A percentile compares a stretch with the other conserved stretches of the same genome.
Conservation (phyloP, 2,329 filamentous ascomycete genomes). For the Cordyceps farinosa region DNA sequence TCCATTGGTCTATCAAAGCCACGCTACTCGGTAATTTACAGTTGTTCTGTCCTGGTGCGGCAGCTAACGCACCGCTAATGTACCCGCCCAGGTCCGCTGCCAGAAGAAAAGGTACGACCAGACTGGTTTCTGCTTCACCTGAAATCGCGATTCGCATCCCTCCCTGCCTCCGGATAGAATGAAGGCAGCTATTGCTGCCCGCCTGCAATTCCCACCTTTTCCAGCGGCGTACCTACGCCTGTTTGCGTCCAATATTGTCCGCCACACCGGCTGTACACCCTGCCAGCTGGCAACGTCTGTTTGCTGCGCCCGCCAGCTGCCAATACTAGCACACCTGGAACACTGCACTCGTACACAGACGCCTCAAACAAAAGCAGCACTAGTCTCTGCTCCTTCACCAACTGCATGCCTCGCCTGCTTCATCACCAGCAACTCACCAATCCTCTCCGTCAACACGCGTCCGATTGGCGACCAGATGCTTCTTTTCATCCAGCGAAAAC, state of each 20-base stretch:
- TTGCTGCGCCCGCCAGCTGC: background rate
- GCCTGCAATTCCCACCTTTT: too few relatives aligned
- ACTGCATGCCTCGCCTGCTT: background rate
- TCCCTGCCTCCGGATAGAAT: background rate
- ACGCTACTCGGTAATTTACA: background rate
- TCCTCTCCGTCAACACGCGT: background rate
- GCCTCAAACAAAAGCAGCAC: background rate
- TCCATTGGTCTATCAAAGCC: background rate
- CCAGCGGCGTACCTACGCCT: background rate
- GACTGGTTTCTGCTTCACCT: background rate
- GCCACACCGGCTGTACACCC: background rate
- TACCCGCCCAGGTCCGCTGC: background rate
- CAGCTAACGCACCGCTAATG: conserved; percentile 11
- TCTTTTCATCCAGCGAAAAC: background rate
- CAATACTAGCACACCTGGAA: background rate
- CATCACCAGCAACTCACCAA: background rate
- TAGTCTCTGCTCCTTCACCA: background rate
- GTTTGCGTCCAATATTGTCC: background rate
- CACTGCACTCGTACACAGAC: background rate
- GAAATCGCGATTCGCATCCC: background rate
- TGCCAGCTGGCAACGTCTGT: conserved; percentile 6
- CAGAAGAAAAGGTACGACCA: background rate
- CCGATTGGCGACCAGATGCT: background rate
- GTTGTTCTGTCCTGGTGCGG: conserved; percentile 1
- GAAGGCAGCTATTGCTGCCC: background rate